phyloP scores from a whole-genome alignment of 2,329 filamentous ascomycete genomes.

The Pyrenochaeta sp. region DNA sequence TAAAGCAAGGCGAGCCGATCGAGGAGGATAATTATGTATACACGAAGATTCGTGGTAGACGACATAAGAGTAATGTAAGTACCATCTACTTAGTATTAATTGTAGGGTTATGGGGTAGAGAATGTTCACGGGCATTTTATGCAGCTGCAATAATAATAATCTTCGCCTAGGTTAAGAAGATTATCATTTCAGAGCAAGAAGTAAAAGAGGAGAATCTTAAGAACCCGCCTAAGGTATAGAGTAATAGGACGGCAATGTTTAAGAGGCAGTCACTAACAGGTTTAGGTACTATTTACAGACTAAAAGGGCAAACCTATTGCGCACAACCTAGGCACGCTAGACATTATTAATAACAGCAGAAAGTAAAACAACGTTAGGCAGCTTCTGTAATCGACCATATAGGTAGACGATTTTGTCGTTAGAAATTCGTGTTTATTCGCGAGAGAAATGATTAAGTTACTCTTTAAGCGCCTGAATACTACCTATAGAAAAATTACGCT shows the following conservation, averaged over 20 bases:
- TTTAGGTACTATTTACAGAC: conserved; percentile 49
- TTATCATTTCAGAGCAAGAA: conserved; percentile 47
- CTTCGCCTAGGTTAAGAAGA: conserved; percentile 44
- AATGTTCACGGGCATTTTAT: too few species aligned
- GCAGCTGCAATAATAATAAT: background rate
- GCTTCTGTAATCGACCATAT: too few species aligned
- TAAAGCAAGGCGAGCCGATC: conserved; percentile 51
- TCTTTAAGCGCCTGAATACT: too few species aligned
- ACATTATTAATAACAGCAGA: conserved; percentile 19
- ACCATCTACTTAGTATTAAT: too few species aligned
- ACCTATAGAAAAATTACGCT: too few species aligned
- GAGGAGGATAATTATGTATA: conserved; percentile 51
- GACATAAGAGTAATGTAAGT: conserved; percentile 48
- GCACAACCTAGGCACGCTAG: conserved; percentile 49
- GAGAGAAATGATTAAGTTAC: too few species aligned
- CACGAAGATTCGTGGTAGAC: conserved; percentile 50
- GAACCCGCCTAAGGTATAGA: conserved; percentile 53
- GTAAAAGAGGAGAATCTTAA: conserved; percentile 49
- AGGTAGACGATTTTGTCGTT: too few species aligned
- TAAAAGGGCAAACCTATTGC: conserved; percentile 51
- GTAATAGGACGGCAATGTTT: background rate
- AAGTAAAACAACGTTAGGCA: too few species aligned
- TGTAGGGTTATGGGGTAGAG: too few species aligned
- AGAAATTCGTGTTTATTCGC: too few species aligned
- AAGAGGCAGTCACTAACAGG: background rate